Percentiles rank a stretch among this genome's conserved stretches.
phyloP scores from a whole-genome alignment of 1,139 yeast species.

The Yamadazyma dendronema region DNA sequence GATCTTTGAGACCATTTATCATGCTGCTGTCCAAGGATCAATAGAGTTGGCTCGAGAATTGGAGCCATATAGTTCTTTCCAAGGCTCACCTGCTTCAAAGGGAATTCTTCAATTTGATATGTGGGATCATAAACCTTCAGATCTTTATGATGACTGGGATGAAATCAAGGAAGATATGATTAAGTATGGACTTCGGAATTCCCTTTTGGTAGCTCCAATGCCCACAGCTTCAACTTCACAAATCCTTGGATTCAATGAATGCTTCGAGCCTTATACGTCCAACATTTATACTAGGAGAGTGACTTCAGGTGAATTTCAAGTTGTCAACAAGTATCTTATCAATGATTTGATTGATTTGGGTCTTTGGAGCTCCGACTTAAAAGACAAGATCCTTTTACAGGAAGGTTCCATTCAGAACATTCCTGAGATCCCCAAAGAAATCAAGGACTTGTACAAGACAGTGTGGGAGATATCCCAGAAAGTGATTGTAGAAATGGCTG shows the following conservation, averaged over 20 bases:
- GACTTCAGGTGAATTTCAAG: conserved; percentile 84
- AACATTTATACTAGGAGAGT: conserved; percentile 86
- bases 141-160: conserved; percentile 72
- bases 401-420: conserved; percentile 87
- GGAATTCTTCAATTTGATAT: conserved; percentile 78
- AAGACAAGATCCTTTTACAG: conserved; percentile 71
- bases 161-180: conserved; percentile 57
- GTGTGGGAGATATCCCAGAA: conserved; percentile 97
- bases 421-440: conserved; percentile 70
- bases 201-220: conserved; percentile 87
- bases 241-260: conserved; percentile 84
- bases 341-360: conserved; percentile 82
- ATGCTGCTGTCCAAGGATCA: conserved; percentile 81
- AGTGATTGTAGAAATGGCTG: conserved; percentile 89
- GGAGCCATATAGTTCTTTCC: conserved; percentile 68
- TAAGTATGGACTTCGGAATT: conserved; percentile 72
- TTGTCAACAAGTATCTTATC: conserved; percentile 79
- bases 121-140: conserved; percentile 75
- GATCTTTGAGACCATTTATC: conserved; percentile 87
- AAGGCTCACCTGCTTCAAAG: conserved; percentile 81
- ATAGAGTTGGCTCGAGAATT: conserved; percentile 63
- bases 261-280: conserved; percentile 89
- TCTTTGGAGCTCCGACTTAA: conserved; percentile 78
- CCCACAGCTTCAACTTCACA: conserved; percentile 95
- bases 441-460: conserved; percentile 82